phyloP scores from a whole-genome alignment of 1,139 yeast species.

The Hanseniaspora sp. region DNA sequence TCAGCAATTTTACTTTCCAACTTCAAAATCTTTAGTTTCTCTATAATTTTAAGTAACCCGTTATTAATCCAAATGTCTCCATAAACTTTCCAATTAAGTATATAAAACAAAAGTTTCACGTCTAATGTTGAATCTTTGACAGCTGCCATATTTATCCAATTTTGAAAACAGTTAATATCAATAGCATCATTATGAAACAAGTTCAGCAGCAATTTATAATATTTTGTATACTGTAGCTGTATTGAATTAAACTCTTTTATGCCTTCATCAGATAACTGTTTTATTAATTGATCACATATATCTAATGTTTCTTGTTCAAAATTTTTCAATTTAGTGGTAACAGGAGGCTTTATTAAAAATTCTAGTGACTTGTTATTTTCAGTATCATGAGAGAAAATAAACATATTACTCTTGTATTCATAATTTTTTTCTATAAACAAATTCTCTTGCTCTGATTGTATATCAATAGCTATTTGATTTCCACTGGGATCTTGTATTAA shows the following conservation, averaged over 20 bases:
- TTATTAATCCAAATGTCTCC: conserved; percentile 28
- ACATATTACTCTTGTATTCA: conserved; percentile 20
- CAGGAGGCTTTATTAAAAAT: conserved; percentile 20
- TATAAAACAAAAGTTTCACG: conserved; percentile 23
- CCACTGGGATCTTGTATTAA: not conserved
- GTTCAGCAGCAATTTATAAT: conserved; percentile 21
- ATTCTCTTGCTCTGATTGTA: conserved; percentile 24
- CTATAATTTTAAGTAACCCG: conserved; percentile 23
- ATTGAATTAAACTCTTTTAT: conserved; percentile 17
- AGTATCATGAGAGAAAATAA: conserved; percentile 16
- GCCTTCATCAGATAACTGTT: not conserved
- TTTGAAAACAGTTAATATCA: conserved; percentile 18
- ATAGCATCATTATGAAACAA: conserved; percentile 23
- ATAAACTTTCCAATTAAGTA: conserved; percentile 22
- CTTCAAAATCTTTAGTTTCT: conserved; percentile 23
- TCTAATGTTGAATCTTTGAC: conserved; percentile 20
- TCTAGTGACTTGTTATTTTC: conserved; percentile 20
- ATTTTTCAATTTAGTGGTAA: conserved; percentile 20
- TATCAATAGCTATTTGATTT: conserved; percentile 9
- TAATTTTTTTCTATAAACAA: conserved; percentile 20
- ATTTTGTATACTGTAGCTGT: conserved; percentile 21
- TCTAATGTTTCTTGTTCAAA: conserved; percentile 23
- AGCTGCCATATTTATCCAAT: conserved; percentile 21
- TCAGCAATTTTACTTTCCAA: conserved; percentile 22
- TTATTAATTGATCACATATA: conserved; percentile 19